Percentiles rank a stretch among this genome's conserved stretches.
Evolutionary conservation across 768 basidiomycete species (phyloP).

Genomic region (Lactifluus volemus): DNA sequence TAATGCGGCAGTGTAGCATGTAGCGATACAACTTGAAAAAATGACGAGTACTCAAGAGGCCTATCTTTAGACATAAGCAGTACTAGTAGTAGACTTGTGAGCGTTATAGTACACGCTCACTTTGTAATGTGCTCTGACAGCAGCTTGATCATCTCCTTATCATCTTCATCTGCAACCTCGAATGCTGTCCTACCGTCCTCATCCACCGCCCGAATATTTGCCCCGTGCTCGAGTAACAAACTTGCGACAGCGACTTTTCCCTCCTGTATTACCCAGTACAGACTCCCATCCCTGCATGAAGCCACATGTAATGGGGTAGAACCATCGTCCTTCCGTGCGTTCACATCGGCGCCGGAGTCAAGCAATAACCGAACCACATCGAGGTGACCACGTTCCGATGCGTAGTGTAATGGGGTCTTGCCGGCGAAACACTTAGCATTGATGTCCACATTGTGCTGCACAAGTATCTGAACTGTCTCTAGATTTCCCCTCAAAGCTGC

Average conservation of each 20-base stretch:
- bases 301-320: not conserved
- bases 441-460: not conserved
- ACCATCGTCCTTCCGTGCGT: not conserved
- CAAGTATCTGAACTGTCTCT: not conserved
- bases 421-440: slow-evolving; percentile 19
- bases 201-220: not conserved
- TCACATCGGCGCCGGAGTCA: not conserved
- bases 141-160: not conserved
- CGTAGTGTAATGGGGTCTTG: not conserved
- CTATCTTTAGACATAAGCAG: too few relatives aligned
- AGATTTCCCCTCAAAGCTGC: not conserved
- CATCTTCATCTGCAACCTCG: not conserved
- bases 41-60: too few relatives aligned
- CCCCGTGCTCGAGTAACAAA: not conserved
- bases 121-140: not conserved
- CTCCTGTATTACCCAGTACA: not conserved
- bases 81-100: not conserved
- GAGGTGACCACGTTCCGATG: not conserved
- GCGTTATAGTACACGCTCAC: not conserved
- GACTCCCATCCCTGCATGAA: accelerated
- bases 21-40: slow-evolving; percentile 45
- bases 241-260: not conserved
- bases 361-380: not conserved
- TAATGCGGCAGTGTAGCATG: slow-evolving; percentile 36
- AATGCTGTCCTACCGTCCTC: not conserved